phyloP scores from a whole-genome alignment of 1,284 basidiomycete species.

The Boletus semigastroideus region DNA sequence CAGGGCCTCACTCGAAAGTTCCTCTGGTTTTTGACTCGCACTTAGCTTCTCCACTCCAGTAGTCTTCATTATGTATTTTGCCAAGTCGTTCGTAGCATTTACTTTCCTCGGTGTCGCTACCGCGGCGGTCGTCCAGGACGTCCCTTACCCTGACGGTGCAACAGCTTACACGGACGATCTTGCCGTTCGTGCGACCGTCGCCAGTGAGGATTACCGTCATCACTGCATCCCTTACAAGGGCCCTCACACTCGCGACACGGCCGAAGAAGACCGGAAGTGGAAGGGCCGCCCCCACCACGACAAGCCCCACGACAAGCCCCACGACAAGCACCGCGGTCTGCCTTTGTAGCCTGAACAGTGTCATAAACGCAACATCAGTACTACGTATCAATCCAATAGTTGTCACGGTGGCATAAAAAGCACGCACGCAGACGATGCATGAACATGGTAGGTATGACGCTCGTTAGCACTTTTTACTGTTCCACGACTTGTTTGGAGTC shows the following conservation, averaged over 20 bases:
- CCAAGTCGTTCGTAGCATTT: slow-evolving; percentile 11
- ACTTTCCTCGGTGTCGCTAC: slow-evolving; percentile 6
- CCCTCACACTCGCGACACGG: too few species aligned
- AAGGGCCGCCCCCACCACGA: not conserved
- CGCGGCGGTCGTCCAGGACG: slow-evolving; percentile 2
- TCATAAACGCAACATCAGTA: too few species aligned
- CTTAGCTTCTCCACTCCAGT: not conserved
- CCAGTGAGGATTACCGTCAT: not conserved
- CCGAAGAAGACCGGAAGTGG: too few species aligned
- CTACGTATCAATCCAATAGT: too few species aligned
- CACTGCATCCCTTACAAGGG: not conserved
- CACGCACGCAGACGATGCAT: too few species aligned
- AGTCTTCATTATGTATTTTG: slow-evolving; percentile 11
- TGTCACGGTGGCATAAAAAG: too few species aligned
- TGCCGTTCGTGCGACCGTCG: not conserved
- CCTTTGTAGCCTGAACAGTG: too few species aligned
- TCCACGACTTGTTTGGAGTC: too few species aligned
- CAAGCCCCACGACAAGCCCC: too few species aligned
- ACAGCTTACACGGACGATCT: not conserved
- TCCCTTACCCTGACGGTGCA: not conserved
- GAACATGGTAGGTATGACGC: too few species aligned
- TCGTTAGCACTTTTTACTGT: too few species aligned
- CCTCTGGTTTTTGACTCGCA: not conserved
- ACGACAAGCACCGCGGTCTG: too few species aligned
- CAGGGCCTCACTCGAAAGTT: not conserved